These are phyloP conservation scores for Forsythia viridissima DNA, from an alignment of 257 asterid genomes.

Conservation along the genomic window DNA sequence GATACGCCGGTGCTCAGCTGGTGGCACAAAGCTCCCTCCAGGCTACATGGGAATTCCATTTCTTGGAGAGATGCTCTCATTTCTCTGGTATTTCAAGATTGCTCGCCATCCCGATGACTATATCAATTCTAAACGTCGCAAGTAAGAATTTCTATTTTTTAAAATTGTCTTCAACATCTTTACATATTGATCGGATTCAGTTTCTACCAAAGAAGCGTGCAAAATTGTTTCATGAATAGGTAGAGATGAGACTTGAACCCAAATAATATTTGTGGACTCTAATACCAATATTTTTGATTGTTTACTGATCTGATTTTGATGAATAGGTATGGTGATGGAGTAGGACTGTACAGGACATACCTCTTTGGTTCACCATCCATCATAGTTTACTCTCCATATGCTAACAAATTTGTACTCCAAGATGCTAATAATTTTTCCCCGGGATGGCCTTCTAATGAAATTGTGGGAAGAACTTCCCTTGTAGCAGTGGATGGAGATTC, in stretches of 20 bases:
- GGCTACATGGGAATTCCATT: slow-evolving; percentile 36
- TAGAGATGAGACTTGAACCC: no score
- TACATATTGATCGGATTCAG: no score
- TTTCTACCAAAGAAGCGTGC: no score
- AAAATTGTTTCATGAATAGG: no score
- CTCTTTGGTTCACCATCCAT: slow-evolving; percentile 56
- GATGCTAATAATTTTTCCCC: slow-evolving; percentile 18
- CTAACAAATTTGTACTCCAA: slow-evolving; percentile 50
- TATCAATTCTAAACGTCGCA: slow-evolving; percentile 18
- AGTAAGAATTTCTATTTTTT: background rate
- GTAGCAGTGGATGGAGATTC: slow-evolving; percentile 38
- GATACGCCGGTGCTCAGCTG: slow-evolving; percentile 10
- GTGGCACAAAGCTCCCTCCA: slow-evolving; percentile 28
- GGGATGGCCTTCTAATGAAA: slow-evolving; percentile 43
- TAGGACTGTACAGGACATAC: slow-evolving; percentile 53
- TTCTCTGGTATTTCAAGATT: slow-evolving; percentile 31
- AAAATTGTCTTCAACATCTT: no score
- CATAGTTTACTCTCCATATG: slow-evolving; percentile 41
- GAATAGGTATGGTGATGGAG: slow-evolving; percentile 54
- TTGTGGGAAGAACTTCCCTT: slow-evolving; percentile 39
- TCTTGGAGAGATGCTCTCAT: slow-evolving; percentile 26
- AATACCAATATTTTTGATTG: no score
- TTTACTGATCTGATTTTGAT: background rate
- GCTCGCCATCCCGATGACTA: slow-evolving; percentile 14
- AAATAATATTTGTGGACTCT: no score